Conservation (phyloP, 495 filamentous ascomycete species). For the Neurospora sp. region DNA sequence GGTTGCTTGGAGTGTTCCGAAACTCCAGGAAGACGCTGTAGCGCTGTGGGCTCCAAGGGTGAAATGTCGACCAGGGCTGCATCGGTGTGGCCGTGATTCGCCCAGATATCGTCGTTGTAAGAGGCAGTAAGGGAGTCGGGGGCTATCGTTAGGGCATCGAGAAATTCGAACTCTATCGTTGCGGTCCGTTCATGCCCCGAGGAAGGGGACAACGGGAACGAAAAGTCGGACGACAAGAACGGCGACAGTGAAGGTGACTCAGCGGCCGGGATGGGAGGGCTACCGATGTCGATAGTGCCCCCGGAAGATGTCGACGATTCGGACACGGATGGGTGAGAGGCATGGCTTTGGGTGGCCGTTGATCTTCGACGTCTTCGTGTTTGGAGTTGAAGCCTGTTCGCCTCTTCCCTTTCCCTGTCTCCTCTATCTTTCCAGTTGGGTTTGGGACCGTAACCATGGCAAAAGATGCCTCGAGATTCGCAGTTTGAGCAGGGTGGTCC, state of each 20-base stretch:
- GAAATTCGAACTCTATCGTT: not conserved
- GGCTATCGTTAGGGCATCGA: not conserved
- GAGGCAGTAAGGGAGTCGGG: not conserved
- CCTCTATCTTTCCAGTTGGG: slow-evolving; percentile 28
- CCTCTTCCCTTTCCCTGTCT: slow-evolving; percentile 17
- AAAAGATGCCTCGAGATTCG: slow-evolving; percentile 21
- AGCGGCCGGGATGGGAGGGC: not conserved
- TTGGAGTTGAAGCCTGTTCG: slow-evolving; percentile 1
- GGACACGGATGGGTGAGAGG: not conserved
- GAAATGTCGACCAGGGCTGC: not conserved
- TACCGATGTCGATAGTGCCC: not conserved
- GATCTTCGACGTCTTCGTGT: slow-evolving; percentile 1
- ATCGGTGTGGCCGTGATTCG: not conserved
- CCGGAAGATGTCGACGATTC: too few relatives aligned
- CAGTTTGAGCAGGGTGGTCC: slow-evolving; percentile 23
- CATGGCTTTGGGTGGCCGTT: not conserved
- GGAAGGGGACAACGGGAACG: not conserved
- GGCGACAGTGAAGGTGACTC: not conserved
- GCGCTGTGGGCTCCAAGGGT: not conserved
- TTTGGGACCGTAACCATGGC: slow-evolving; percentile 22
- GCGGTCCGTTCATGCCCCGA: not conserved
- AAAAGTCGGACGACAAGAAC: not conserved
- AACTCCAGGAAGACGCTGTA: not conserved
- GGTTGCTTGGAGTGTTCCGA: not conserved
- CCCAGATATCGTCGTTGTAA: not conserved